A percentile compares a stretch with the other conserved stretches of the same genome.
phyloP scores from a whole-genome alignment of 495 filamentous ascomycete species.

The Aspergillus asperescens region DNA sequence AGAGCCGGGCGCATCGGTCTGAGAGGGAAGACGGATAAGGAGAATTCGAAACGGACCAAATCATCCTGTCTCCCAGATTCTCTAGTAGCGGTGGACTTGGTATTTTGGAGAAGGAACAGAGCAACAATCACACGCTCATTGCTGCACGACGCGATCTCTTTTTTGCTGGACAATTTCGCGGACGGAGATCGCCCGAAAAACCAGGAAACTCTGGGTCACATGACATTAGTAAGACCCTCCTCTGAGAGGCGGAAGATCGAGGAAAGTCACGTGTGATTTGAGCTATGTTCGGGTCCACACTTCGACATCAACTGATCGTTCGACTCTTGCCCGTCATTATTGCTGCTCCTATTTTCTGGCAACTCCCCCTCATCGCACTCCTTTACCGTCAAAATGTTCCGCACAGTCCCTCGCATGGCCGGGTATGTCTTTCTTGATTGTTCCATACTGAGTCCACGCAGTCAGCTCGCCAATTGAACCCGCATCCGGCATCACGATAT shows the following conservation, averaged over 20 bases:
- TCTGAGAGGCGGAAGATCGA: constrained; percentile 34
- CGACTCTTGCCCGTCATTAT: constrained; percentile 21
- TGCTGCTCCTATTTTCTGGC: constrained; percentile 22
- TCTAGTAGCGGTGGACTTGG: neutral
- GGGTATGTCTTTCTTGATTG: constrained; percentile 31
- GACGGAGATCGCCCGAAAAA: constrained; percentile 8
- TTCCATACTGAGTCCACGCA: neutral
- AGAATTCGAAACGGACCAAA: constrained; percentile 16
- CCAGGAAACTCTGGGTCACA: too few species aligned
- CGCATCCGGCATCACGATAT: constrained; percentile 12
- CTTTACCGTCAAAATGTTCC: constrained; percentile 43
- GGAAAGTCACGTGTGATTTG: constrained; percentile 29
- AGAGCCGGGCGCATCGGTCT: constrained; percentile 49
- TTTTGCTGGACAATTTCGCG: constrained; percentile 12
- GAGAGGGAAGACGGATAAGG: constrained; percentile 17
- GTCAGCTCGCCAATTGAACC: constrained; percentile 1
- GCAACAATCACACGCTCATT: neutral
- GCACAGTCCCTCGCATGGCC: constrained; percentile 44
- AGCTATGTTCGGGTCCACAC: constrained; percentile 27
- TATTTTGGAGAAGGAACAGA: neutral
- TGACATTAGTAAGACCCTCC: constrained; percentile 25
- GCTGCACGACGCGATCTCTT: neutral
- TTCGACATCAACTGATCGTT: constrained; percentile 33
- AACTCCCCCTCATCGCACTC: constrained; percentile 23
- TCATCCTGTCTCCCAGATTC: constrained; percentile 24